A percentile compares a stretch with the other conserved stretches of the same genome.
Evolutionary conservation across 768 basidiomycete genomes (phyloP).

Genomic region (Termitomyces sp.): DNA sequence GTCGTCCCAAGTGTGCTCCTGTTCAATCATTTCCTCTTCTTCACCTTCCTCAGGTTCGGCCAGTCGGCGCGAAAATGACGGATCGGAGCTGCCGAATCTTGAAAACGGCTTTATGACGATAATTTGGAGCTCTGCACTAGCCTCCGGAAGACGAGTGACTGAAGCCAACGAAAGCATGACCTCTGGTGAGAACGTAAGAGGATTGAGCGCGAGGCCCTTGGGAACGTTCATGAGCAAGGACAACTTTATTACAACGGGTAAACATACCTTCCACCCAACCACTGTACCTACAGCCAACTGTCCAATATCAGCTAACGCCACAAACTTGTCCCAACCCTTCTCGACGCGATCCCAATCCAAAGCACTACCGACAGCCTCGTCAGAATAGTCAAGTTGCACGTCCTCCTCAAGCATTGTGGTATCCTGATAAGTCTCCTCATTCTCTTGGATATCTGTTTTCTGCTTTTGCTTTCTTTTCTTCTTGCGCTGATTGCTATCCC

Average conservation of each 20-base stretch:
- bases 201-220: slow-evolving; percentile 60
- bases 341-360: slow-evolving; percentile 39
- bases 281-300: slow-evolving; percentile 28
- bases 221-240: background rate
- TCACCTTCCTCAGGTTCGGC: slow-evolving; percentile 12
- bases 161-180: slow-evolving; percentile 45
- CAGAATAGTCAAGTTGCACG: slow-evolving; percentile 9
- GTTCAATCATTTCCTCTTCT: slow-evolving; percentile 19
- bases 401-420: slow-evolving; percentile 14
- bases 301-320: slow-evolving; percentile 20
- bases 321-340: slow-evolving; percentile 26
- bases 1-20: slow-evolving; percentile 21
- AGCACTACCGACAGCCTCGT: slow-evolving; percentile 1
- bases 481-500: slow-evolving; percentile 23
- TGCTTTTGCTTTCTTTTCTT: slow-evolving; percentile 33
- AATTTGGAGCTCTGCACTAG: slow-evolving; percentile 4
- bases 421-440: slow-evolving; percentile 9
- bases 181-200: slow-evolving; percentile 58
- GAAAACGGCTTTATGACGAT: slow-evolving; percentile 16
- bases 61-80: slow-evolving; percentile 22
- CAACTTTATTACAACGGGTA: background rate
- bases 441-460: slow-evolving; percentile 10
- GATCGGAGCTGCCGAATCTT: slow-evolving; percentile 16
- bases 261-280: slow-evolving; percentile 50
- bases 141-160: slow-evolving; percentile 25